Evolutionary conservation across 2,329 filamentous ascomycete species (phyloP).

Genomic region (Ophiostoma pallidulum): DNA sequence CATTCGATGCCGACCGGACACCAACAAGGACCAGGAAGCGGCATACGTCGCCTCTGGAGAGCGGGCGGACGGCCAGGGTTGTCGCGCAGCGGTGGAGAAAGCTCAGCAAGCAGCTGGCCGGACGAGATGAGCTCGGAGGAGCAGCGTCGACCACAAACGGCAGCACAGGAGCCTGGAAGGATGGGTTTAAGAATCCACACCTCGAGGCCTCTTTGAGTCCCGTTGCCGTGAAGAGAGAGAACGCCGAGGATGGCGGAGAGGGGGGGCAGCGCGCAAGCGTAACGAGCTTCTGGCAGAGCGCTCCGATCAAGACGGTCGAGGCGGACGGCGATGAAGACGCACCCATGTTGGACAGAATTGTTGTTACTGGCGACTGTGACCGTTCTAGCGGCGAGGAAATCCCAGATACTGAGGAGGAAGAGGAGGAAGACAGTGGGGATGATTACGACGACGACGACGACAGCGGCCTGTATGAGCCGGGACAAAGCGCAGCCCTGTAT

Average conservation of each 20-base stretch:
- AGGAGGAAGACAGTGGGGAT: background rate
- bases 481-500: background rate
- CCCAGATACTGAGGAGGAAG: background rate
- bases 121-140: no score
- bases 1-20: background rate
- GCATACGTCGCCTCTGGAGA: background rate
- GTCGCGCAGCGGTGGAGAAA: slow-evolving; percentile 7
- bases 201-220: background rate
- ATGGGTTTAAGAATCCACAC: background rate
- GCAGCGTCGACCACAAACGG: no score
- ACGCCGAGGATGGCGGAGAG: background rate
- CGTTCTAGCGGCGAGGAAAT: background rate
- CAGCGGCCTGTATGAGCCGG: slow-evolving; percentile 3
- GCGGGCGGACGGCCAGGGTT: background rate
- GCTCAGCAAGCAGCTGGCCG: background rate
- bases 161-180: background rate
- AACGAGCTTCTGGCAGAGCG: background rate
- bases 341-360: no score
- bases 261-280: no score
- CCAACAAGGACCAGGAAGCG: background rate
- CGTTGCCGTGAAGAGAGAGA: slow-evolving; percentile 2
- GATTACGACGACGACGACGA: slow-evolving; percentile 2
- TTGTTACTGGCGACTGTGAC: slow-evolving; percentile 3
- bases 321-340: background rate
- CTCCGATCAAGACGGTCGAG: background rate